These are phyloP conservation scores for Yamadazyma paraphyllophila DNA, from an alignment of 805 yeast genomes.

Conservation along the genomic window DNA sequence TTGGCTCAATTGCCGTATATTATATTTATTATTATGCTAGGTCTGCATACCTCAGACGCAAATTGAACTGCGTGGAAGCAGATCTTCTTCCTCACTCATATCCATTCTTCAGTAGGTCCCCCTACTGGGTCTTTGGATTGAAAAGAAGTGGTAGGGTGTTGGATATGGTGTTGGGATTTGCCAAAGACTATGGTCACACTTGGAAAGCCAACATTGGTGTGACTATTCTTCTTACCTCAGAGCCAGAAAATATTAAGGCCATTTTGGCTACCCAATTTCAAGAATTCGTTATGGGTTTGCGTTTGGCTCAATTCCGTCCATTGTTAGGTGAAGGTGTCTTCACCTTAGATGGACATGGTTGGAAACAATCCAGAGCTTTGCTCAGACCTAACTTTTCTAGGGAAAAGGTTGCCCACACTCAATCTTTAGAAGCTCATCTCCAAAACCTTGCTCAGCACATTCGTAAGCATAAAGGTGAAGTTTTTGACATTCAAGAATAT, in stretches of 20 bases:
- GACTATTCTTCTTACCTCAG: conserved; percentile 23
- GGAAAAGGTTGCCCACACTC: conserved; percentile 31
- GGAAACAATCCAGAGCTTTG: conserved; percentile 36
- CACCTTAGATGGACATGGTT: conserved; percentile 33
- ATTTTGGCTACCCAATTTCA: conserved; percentile 34
- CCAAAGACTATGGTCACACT: conserved; percentile 14
- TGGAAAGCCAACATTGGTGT: conserved; percentile 21
- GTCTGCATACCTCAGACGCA: conserved; percentile 9
- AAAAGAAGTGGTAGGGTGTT: conserved; percentile 14
- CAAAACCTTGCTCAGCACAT: conserved; percentile 24
- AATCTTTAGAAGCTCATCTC: conserved; percentile 27
- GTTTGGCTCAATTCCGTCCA: conserved; percentile 28
- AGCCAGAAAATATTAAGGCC: conserved; percentile 35
- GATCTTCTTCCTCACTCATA: conserved; percentile 14
- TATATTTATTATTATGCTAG: conserved; percentile 3
- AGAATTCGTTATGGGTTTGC: conserved; percentile 30
- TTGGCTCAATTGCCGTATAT: conserved; percentile 2
- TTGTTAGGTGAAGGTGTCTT: conserved; percentile 36
- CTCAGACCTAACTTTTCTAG: conserved; percentile 36
- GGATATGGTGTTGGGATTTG: conserved; percentile 13
- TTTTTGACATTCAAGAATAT: conserved; percentile 30
- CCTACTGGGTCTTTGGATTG: conserved; percentile 8
- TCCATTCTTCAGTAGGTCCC: conserved; percentile 15
- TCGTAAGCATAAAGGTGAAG: conserved; percentile 19
- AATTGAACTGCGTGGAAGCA: conserved; percentile 13